These are phyloP conservation scores for Anaeromyces robustus DNA, from an alignment of 192 early-diverging fungal genomes.

Conservation along the genomic window DNA sequence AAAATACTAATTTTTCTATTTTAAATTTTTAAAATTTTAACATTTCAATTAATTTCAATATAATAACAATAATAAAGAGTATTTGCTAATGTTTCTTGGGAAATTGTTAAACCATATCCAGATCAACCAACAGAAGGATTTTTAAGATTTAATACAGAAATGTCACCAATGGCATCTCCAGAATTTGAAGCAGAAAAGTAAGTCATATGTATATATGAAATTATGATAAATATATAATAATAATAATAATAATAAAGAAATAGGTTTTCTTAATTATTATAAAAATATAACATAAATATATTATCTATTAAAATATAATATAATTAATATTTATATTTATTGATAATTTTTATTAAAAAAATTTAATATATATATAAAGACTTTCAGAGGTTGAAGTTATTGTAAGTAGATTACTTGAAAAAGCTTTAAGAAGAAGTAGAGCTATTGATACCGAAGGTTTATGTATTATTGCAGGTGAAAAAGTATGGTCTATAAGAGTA, in stretches of 20 bases:
- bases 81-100: constrained; percentile 48
- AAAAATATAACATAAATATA: no score
- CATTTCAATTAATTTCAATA: no score
- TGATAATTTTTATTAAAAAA: neutral
- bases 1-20: no score
- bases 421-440: constrained; percentile 59
- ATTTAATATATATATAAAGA: constrained; percentile 19
- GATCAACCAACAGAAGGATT: constrained; percentile 80
- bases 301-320: no score
- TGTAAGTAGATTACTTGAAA: constrained; percentile 74
- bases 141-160: constrained; percentile 69
- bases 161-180: constrained; percentile 73
- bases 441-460: constrained; percentile 93
- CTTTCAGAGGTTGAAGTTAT: constrained; percentile 70
- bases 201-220: no score
- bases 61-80: constrained; percentile 17
- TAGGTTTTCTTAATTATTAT: no score
- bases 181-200: constrained; percentile 53
- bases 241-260: no score
- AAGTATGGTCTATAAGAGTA: constrained; percentile 85
- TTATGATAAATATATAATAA: no score
- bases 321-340: no score
- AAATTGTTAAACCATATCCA: constrained; percentile 46
- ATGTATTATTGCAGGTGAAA: constrained; percentile 89
- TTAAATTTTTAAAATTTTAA: no score